Evolutionary conservation across 306 rosid species (phyloP), one percentile per base, ranked within the genome.

Genomic region (Citrullus mucosospermus): DNA sequence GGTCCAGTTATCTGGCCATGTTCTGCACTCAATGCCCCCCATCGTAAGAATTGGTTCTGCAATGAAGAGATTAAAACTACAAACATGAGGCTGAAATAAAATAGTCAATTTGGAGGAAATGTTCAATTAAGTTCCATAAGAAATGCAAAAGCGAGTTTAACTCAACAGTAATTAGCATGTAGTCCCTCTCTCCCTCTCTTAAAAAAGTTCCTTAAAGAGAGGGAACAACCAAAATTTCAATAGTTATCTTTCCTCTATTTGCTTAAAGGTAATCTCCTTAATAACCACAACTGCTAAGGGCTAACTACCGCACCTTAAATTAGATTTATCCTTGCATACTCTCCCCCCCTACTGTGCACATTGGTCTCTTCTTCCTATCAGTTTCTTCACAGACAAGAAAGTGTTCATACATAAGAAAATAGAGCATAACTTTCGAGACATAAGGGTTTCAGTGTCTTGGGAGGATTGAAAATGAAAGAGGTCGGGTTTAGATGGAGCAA

Each of bases 1-100:
- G 7, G 99, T 95, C 99, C 98, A 95, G 84, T 95, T 92, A 85
- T 92, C 99, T 20, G 89, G 90, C 99, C 99, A 95, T 53, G 93
- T 90, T 74, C 81, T 38, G 84, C 91, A 89, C 15, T 91, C 87
- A 4, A 41, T 85, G 85, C 93, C 90, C 85, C 99, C 97, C 90
- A 88, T 53, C 1, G 99, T 87, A 62, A 95, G 97, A 78, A 95
- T 95, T 44, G 98, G 99, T 82, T 95, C 97, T 95, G 96, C 86
- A 84, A 39, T 73, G 8, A 66, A 79, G 32, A 22, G 20, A 50
- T 43, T 13, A 34, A 39, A 28, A 1, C 30, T 30, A 30, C 51
- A 17, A 12, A 59, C 62, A 41, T 10, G 9, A 58, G 28, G 6
- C 11, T 16, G 13, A 77, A 61, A 50, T n/a, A 60, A 22, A 60